Base-by-base conservation (phyloP, 441 rosid genomes). In the Brassica balearica region DNA sequence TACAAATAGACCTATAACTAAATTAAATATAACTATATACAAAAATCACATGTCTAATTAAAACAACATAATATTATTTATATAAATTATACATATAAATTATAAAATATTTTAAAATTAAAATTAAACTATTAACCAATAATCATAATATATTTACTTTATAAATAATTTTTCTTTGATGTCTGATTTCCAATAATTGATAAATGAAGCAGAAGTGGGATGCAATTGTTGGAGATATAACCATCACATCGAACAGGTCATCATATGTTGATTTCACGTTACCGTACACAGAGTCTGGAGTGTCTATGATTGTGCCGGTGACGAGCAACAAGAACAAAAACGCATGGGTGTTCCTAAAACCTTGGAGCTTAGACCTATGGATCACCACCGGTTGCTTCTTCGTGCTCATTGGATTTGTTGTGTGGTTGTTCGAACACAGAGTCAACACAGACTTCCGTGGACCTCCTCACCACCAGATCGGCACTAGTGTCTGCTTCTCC, bases 251-350 rank as follows among this genome's bases (percentile, higher is more conserved):
- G 0, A 6, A 51, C 20, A 74, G 87, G 27, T 74, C 87, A 0
- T 0, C 0, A 19, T 53, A 2, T 8, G 84, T 72, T 8, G 90
- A 87, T 10, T 90, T 90, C 62, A 84, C 90, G 4, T 14, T 80
- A 67, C 92, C 94, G 0, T 90, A 60, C 75, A 36, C 86, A 17
- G 89, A 88, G 4, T 74, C 86, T 6, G 87, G 94, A 5, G 80
- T 86, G 7, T 69, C 84, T 15, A 87, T 88, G 85, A 2, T 88
- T 11, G 88, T 83, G 3, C 71, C 81, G 0, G 23, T 80, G 5
- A 80, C 67, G 76, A 73, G 80, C n/a, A 32, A 34, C 38, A 6
- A 34, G 8, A 34, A 34, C 38, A 34, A 34, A 6, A 34, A 34
- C 38, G 2, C 38, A 34, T 34, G 38, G 38, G 38, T 34, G 38